Percentiles rank a stretch among this genome's conserved stretches.
Evolutionary conservation across 2,329 filamentous ascomycete genomes (phyloP).

Genomic region (Rutstroemia sp.): DNA sequence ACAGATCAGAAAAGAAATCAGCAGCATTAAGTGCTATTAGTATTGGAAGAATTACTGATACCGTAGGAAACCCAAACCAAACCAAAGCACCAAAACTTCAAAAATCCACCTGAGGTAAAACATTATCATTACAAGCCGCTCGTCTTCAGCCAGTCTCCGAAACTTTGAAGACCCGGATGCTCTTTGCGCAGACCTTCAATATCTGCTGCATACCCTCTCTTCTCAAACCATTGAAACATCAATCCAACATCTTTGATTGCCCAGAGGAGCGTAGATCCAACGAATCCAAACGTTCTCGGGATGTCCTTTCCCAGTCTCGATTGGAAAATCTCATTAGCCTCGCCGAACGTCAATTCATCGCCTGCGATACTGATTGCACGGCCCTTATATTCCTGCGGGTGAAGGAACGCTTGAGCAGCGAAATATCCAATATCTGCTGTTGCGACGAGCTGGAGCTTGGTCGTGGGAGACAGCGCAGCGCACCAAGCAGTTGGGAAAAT

Average conservation of each 20-base stretch:
- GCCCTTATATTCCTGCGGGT: constrained; percentile 32
- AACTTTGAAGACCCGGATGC: constrained; percentile 36
- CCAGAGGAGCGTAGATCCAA: constrained; percentile 20
- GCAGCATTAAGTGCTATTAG: too few species aligned
- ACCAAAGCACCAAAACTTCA: background rate
- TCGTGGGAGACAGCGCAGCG: constrained; percentile 22
- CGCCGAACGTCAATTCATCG: constrained; percentile 35
- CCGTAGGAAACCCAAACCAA: too few species aligned
- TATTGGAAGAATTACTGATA: too few species aligned
- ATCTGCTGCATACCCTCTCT: constrained; percentile 25
- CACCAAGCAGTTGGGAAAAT: constrained; percentile 28
- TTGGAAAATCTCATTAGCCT: constrained; percentile 29
- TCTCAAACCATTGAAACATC: constrained; percentile 28
- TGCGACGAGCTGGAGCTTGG: constrained; percentile 36
- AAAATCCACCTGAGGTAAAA: too few species aligned
- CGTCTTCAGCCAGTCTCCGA: constrained; percentile 38
- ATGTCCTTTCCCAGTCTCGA: constrained; percentile 23
- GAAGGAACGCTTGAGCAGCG: constrained; percentile 36
- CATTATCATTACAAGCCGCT: constrained; percentile 18
- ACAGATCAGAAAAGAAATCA: too few species aligned
- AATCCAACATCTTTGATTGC: constrained; percentile 21
- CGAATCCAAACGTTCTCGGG: constrained; percentile 23
- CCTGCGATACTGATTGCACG: constrained; percentile 37
- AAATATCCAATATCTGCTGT: constrained; percentile 39
- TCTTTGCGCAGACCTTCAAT: constrained; percentile 34